Percentiles rank a stretch among this genome's conserved stretches.
Conservation (phyloP, 257 asterid genomes). For the Nicotiana noctiflora region DNA sequence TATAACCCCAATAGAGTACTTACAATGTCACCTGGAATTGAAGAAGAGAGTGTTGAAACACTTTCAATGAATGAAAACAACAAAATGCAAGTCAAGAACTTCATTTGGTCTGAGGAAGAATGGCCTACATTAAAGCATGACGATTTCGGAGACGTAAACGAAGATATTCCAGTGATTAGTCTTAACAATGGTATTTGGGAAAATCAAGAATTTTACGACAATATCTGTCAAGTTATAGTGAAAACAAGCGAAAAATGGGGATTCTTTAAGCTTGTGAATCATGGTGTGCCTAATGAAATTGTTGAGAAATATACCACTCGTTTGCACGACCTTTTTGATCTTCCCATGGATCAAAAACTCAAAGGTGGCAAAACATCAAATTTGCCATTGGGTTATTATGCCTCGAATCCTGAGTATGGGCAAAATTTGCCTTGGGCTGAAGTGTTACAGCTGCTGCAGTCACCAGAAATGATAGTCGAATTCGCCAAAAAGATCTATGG, state of each 20-base stretch:
- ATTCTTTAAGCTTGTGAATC: conserved; percentile 21
- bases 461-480: conserved; percentile 11
- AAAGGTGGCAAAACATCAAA: conserved; percentile 14
- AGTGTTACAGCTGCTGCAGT: conserved; percentile 23
- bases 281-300: conserved; percentile 13
- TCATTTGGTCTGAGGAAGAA: conserved; percentile 18
- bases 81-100: conserved; percentile 13
- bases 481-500: conserved; percentile 15
- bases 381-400: conserved; percentile 20
- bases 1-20: background rate
- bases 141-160: conserved; percentile 2
- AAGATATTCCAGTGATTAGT: conserved; percentile 22
- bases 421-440: conserved; percentile 27
- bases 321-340: conserved; percentile 15
- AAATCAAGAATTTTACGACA: background rate
- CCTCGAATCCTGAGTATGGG: conserved; percentile 14
- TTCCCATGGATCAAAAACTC: conserved; percentile 20
- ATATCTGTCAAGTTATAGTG: conserved; percentile 15
- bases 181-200: background rate
- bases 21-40: background rate
- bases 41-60: conserved; percentile 14
- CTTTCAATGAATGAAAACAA: conserved; percentile 6
- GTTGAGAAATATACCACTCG: background rate
- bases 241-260: conserved; percentile 25
- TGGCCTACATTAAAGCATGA: conserved; percentile 19